A percentile compares a stretch with the other conserved stretches of the same genome.
Evolutionary conservation across 2,329 filamentous ascomycete species (phyloP).

Genomic region (Hawksworthiomyces lignivorus): DNA sequence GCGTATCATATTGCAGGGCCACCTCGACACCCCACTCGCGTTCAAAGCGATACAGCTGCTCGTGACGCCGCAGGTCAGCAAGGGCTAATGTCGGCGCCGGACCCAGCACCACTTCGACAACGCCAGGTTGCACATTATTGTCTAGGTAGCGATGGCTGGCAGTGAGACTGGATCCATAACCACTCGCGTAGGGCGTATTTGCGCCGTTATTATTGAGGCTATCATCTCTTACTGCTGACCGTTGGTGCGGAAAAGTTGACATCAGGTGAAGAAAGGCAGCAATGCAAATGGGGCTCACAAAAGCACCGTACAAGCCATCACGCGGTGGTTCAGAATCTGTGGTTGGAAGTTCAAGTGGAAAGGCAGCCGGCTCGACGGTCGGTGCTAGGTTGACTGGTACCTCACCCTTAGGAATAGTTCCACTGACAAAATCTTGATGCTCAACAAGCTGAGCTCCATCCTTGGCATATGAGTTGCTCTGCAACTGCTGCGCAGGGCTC

Average conservation of each 20-base stretch:
- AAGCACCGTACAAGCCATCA: slow-evolving; percentile 58
- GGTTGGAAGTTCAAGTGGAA: slow-evolving; percentile 13
- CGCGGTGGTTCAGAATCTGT: slow-evolving; percentile 31
- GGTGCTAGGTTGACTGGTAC: slow-evolving; percentile 51
- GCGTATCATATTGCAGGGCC: slow-evolving; percentile 62
- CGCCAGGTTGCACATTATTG: slow-evolving; percentile 47
- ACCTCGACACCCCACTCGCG: slow-evolving; percentile 85
- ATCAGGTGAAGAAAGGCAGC: slow-evolving; percentile 60
- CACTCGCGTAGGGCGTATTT: slow-evolving; percentile 3
- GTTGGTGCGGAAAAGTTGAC: slow-evolving; percentile 50
- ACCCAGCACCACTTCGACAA: slow-evolving; percentile 59
- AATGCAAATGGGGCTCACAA: slow-evolving; percentile 57
- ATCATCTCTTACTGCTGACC: slow-evolving; percentile 25
- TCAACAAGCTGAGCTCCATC: neutral
- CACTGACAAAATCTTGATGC: slow-evolving; percentile 14
- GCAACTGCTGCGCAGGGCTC: slow-evolving; percentile 20
- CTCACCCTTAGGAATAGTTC: slow-evolving; percentile 13
- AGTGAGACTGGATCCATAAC: slow-evolving; percentile 36
- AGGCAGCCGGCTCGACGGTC: slow-evolving; percentile 41
- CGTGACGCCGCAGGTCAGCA: slow-evolving; percentile 67
- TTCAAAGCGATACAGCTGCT: slow-evolving; percentile 77
- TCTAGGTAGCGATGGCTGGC: slow-evolving; percentile 61
- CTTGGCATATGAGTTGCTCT: slow-evolving; percentile 7
- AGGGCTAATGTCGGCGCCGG: slow-evolving; percentile 55
- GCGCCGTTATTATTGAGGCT: neutral